phyloP scores from a whole-genome alignment of 352 stramenopile species.

The Peronospora tabacina region DNA sequence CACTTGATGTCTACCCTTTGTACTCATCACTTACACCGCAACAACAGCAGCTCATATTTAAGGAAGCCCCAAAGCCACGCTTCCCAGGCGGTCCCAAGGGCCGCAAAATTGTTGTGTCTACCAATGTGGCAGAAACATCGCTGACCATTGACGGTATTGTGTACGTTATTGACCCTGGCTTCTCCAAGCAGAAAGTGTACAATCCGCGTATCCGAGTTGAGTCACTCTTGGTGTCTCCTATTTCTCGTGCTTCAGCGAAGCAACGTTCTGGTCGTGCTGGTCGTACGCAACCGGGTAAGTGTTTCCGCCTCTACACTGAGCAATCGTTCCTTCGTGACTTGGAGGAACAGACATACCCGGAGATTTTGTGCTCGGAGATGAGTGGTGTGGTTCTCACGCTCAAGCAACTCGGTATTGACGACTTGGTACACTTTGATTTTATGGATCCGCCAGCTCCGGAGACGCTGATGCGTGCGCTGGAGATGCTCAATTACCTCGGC shows the following conservation, averaged over 20 bases:
- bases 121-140: slow-evolving; percentile 99
- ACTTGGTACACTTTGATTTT: slow-evolving; percentile 99
- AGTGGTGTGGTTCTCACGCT: slow-evolving; percentile 95
- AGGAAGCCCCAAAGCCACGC: slow-evolving; percentile 91
- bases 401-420: slow-evolving; percentile 97
- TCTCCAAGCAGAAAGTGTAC: slow-evolving; percentile 99
- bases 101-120: slow-evolving; percentile 96
- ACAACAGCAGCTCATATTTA: slow-evolving; percentile 99
- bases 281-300: slow-evolving; percentile 89
- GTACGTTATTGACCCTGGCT: slow-evolving; percentile 99
- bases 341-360: slow-evolving; percentile 97
- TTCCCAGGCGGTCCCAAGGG: slow-evolving; percentile 78
- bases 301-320: slow-evolving; percentile 97
- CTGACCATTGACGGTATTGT: slow-evolving; percentile 99
- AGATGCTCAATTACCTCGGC: slow-evolving; percentile 97
- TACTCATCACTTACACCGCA: slow-evolving; percentile 98
- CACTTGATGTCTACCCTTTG: slow-evolving; percentile 91
- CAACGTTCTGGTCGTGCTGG: slow-evolving; percentile 91
- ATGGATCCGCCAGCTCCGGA: slow-evolving; percentile 98
- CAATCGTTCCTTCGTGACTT: slow-evolving; percentile 95
- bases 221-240: slow-evolving; percentile 96
- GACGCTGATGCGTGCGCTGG: slow-evolving; percentile 96
- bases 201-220: slow-evolving; percentile 98
- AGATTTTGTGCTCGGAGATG: slow-evolving; percentile 97
- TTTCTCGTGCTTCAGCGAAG: slow-evolving; percentile 93